Base-by-base conservation (phyloP, 2,329 filamentous ascomycete genomes). In the Colletotrichum abscissum region DNA sequence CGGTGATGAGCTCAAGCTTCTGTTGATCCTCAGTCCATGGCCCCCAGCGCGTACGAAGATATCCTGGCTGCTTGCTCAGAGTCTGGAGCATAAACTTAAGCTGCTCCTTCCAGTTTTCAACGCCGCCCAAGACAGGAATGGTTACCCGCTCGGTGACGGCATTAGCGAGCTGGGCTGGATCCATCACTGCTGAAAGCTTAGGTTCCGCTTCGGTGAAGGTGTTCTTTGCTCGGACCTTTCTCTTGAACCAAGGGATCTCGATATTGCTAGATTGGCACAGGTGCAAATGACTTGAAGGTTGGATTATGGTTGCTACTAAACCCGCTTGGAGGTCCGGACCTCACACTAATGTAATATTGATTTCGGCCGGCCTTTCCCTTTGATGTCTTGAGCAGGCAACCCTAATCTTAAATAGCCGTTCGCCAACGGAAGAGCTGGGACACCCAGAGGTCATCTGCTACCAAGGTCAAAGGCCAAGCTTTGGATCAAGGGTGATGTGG, bases 11-110 rank as follows among this genome's bases (percentile, higher is more conserved):
- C 46, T 80, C 79, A 16, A 81, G 69, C 58, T 72, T 78, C 62
- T 78, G 74, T 52, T 74, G 75, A 59, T 79, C 74, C 67, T 81
- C 78, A 64, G 65, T 75, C 63, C 77, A 74, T 8, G 76, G 77
- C 6, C 78, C 79, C 79, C 78, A 79, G 73, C 78, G 74, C 35
- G 78, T 79, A 14, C 78, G 77, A 63, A 80, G 76, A 46, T 78
- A 76, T 3, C 79, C 78, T 9, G 77, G 77, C 65, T 79, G 78
- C 30, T 58, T 74, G 63, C 78, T 77, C 56, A 80, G 74, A 9
- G 75, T 73, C 66, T 79, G 73, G n/a, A 80, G 77, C 64, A 80
- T 73, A 59, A 69, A 74, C 66, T 79, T 78, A 63, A 80, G 74
- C 14, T 72, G 64, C 22, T 78, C 76, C 67, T 79, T 79, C 78